Percentiles rank a stretch among this genome's conserved stretches.
Conservation (phyloP, 352 stramenopile species). For the Globisporangium viniferum region DNA sequence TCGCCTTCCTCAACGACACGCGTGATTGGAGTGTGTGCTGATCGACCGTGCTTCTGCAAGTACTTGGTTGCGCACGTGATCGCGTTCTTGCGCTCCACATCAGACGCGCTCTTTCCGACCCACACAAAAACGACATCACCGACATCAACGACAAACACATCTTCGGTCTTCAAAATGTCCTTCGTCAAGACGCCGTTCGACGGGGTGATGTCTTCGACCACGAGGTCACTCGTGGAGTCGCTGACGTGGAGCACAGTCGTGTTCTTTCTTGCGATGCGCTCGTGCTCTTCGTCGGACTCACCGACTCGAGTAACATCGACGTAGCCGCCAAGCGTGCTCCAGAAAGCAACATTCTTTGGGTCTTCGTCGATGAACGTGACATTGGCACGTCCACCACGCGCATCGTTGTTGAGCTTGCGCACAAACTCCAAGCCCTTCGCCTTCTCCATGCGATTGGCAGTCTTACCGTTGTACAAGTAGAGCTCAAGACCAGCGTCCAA, state of each 20-base stretch:
- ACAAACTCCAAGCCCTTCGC: slow-evolving; percentile 89
- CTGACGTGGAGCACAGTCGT: slow-evolving; percentile 78
- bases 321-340: slow-evolving; percentile 88
- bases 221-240: slow-evolving; percentile 54
- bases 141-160: slow-evolving; percentile 93
- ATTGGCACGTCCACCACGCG: slow-evolving; percentile 70
- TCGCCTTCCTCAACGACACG: slow-evolving; percentile 85
- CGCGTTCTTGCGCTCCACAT: slow-evolving; percentile 83
- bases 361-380: slow-evolving; percentile 90
- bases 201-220: slow-evolving; percentile 63
- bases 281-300: slow-evolving; percentile 59
- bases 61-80: slow-evolving; percentile 86
- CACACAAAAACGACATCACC: slow-evolving; percentile 90
- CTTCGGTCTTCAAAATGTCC: slow-evolving; percentile 73
- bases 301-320: slow-evolving; percentile 59
- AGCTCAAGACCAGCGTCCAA: slow-evolving; percentile 91
- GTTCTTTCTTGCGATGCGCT: slow-evolving; percentile 55
- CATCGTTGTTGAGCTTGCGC: slow-evolving; percentile 85
- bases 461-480: slow-evolving; percentile 81
- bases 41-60: slow-evolving; percentile 55
- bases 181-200: slow-evolving; percentile 73
- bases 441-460: slow-evolving; percentile 88
- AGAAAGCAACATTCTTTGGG: slow-evolving; percentile 90
- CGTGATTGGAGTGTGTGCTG: slow-evolving; percentile 70
- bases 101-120: slow-evolving; percentile 85